Evolutionary conservation across 352 stramenopile species (phyloP), one percentile per base, ranked within the genome.

Genomic region (Phytophthora pinifolia): DNA sequence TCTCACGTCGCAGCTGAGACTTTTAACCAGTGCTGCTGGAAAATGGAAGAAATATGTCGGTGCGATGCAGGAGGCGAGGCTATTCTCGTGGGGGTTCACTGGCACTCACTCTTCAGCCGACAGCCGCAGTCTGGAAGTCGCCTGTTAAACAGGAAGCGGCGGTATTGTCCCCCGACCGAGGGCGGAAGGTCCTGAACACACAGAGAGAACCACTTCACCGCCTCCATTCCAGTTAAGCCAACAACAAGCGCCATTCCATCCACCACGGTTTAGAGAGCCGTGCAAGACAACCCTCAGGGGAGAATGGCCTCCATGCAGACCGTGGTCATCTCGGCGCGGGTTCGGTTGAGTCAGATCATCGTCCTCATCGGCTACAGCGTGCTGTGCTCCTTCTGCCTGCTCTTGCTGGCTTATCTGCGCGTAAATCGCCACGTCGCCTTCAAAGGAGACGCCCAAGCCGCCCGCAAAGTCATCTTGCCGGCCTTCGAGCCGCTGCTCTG

Each of bases 401-500:
- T 74, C 29, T 54, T 84, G 55, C 52, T 83, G 20, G 15, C 33
- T 1, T 83, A 86, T 46, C 46, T 87, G 39, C 74, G 72, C 4
- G 52, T 66, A 46, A 74, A 75, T 6, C 68, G 73, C 25, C 54
- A 55, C 29, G 67, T 61, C 8, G 73, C 73, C 15, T 79, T 83
- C 43, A 68, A 65, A 46, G 74, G 76, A 4, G 56, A 79, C 44
- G 54, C 42, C 34, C 46, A 62, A 36, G 74, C 76, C 10, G 53
- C 72, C 1, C 64, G 65, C 13, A 80, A 84, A 62, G 59, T 84
- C 10, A 72, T 88, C 27, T 34, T 88, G 6, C 77, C 77, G 12
- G 70, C 75, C 7, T 88, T 82, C 32, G 77, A 88, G 34, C 73
- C 75, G 3, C 39, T 88, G 12, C 58, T 88, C 4, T 83, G 71